Evolutionary conservation across 306 rosid genomes (phyloP).

Genomic region (Gastrolobium villosum): DNA sequence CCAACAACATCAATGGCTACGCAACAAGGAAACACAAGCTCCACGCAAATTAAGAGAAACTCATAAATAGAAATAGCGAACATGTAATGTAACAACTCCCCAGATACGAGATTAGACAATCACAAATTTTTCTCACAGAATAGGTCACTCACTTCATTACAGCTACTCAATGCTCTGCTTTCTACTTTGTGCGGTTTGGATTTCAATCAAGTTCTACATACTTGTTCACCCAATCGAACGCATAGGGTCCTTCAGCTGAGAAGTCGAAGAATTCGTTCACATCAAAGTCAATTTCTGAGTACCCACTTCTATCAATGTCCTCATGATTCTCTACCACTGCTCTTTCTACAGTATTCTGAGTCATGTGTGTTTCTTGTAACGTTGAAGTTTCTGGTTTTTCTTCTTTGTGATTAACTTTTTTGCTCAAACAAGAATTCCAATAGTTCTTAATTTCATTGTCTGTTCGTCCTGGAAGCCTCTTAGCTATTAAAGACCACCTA

Average conservation of each 20-base stretch:
- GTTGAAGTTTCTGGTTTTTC: neutral
- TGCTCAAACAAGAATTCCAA: conserved; percentile 54
- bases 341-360: neutral
- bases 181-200: conserved; percentile 3
- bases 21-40: neutral
- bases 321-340: neutral
- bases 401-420: neutral
- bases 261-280: conserved; percentile 59
- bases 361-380: neutral
- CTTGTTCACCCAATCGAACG: conserved; percentile 56
- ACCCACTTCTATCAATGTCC: neutral
- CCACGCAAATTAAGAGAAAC: neutral
- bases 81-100: neutral
- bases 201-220: conserved; percentile 52
- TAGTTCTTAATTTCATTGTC: conserved; percentile 61
- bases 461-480: conserved; percentile 62
- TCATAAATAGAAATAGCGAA: too few relatives aligned
- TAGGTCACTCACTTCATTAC: neutral
- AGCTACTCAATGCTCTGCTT: neutral
- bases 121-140: neutral
- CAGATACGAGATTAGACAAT: neutral
- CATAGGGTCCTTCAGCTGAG: conserved; percentile 49
- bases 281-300: conserved; percentile 45
- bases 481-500: conserved; percentile 63
- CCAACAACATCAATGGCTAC: neutral